Evolutionary conservation across 495 filamentous ascomycete genomes (phyloP).

Genomic region (Trichoderma parareesei): DNA sequence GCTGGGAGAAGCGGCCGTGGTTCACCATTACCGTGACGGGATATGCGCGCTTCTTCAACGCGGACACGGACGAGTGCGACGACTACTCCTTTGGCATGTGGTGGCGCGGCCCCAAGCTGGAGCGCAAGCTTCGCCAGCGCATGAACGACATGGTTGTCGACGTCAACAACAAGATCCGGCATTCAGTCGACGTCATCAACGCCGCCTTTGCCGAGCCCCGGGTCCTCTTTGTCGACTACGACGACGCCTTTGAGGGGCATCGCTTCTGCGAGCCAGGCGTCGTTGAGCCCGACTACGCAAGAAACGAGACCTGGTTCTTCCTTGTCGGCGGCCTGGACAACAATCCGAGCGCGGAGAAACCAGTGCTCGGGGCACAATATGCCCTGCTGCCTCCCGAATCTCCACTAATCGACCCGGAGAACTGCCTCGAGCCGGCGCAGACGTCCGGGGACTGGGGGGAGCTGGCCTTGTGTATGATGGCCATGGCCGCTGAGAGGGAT

Average conservation of each 20-base stretch:
- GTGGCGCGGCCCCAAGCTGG: conserved; percentile 29
- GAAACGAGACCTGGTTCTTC: conserved; percentile 41
- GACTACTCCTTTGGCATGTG: conserved; percentile 30
- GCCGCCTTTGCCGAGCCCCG: conserved; percentile 21
- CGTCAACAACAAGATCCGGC: conserved; percentile 29
- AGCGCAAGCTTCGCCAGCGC: conserved; percentile 21
- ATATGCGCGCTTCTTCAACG: conserved; percentile 43
- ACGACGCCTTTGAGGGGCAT: conserved; percentile 34
- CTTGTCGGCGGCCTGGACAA: conserved; percentile 34
- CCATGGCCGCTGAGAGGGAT: conserved; percentile 25
- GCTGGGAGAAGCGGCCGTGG: conserved; percentile 28
- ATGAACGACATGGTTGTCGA: conserved; percentile 34
- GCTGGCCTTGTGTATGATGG: conserved; percentile 33
- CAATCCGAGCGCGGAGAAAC: conserved; percentile 10
- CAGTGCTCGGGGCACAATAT: background rate
- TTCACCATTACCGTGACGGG: conserved; percentile 37
- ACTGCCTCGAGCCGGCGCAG: conserved; percentile 22
- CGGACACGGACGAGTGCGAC: conserved; percentile 34
- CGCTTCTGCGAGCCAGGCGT: conserved; percentile 41
- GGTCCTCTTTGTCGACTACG: conserved; percentile 37
- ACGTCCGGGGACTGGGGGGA: conserved; percentile 30
- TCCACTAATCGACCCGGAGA: conserved; percentile 24
- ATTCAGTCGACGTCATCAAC: conserved; percentile 24
- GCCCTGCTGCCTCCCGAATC: conserved; percentile 18
- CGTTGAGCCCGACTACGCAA: conserved; percentile 31